A percentile compares a stretch with the other conserved stretches of the same genome.
Conservation (phyloP, 2,329 filamentous ascomycete genomes). For the Alternaria brassicae region DNA sequence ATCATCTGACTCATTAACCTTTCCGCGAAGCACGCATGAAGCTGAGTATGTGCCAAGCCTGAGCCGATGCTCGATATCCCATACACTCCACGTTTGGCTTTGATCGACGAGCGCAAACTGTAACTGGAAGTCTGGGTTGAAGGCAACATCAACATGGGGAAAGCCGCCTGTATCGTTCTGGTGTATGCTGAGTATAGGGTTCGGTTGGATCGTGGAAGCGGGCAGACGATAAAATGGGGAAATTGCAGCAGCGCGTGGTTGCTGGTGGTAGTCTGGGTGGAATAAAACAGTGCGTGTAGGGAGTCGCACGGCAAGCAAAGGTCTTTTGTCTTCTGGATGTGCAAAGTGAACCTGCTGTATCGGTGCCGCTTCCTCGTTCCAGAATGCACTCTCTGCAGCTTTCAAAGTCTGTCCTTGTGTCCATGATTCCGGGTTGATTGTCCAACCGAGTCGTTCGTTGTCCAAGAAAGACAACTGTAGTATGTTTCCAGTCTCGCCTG, state of each 20-base stretch:
- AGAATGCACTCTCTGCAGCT: slow-evolving; percentile 59
- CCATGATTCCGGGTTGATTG: slow-evolving; percentile 53
- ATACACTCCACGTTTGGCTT: slow-evolving; percentile 71
- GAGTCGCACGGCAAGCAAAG: slow-evolving; percentile 61
- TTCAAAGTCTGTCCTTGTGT: slow-evolving; percentile 57
- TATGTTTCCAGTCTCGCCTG: slow-evolving; percentile 65
- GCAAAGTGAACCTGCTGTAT: slow-evolving; percentile 64
- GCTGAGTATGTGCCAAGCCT: slow-evolving; percentile 43
- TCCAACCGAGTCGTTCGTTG: slow-evolving; percentile 64
- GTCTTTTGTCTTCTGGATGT: slow-evolving; percentile 50
- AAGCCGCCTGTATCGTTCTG: slow-evolving; percentile 61
- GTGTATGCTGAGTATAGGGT: slow-evolving; percentile 62
- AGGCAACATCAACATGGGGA: slow-evolving; percentile 68
- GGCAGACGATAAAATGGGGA: slow-evolving; percentile 35
- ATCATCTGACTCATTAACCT: slow-evolving; percentile 12
- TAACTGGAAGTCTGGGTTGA: slow-evolving; percentile 67
- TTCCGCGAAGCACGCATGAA: slow-evolving; percentile 42
- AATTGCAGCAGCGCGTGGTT: slow-evolving; percentile 16
- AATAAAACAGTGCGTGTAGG: slow-evolving; percentile 57
- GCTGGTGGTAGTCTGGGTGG: slow-evolving; percentile 39
- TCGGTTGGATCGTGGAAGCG: slow-evolving; percentile 63
- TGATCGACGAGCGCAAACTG: slow-evolving; percentile 73
- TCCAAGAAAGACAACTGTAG: slow-evolving; percentile 63
- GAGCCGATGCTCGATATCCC: slow-evolving; percentile 59
- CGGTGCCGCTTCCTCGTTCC: slow-evolving; percentile 62